Conservation (phyloP, 2,329 filamentous ascomycete genomes). For the Cladosporium sp. region DNA sequence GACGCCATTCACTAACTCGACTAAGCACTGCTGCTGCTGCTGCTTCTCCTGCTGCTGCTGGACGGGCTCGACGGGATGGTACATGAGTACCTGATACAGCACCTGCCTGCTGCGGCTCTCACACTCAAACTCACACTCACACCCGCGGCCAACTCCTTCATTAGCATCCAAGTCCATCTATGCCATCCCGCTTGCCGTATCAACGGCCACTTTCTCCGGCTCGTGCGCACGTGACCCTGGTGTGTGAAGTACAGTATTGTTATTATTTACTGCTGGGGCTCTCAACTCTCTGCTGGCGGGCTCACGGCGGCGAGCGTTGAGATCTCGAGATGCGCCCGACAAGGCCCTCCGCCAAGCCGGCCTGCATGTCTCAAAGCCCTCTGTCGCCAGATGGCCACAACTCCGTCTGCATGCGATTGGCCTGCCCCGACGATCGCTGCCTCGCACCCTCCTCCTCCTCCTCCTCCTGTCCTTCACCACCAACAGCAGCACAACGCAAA, state of each 20-base stretch:
- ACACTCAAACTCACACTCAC: no score
- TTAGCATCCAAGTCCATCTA: background rate
- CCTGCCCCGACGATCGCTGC: background rate
- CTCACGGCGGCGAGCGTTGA: background rate
- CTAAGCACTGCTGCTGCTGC: background rate
- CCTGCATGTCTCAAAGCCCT: conserved; percentile 16
- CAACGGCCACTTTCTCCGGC: background rate
- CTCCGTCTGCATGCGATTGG: conserved; percentile 9
- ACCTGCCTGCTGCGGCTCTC: background rate
- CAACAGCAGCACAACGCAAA: background rate
- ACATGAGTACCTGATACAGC: background rate
- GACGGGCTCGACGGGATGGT: background rate
- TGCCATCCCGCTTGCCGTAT: background rate
- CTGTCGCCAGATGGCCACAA: background rate
- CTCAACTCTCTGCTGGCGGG: background rate
- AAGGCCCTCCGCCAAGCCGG: background rate
- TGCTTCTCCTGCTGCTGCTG: background rate
- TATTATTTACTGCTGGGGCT: background rate
- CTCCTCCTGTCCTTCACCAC: background rate
- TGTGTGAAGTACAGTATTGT: background rate
- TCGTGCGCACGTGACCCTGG: background rate
- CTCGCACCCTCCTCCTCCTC: background rate
- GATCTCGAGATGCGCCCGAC: background rate
- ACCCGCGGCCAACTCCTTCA: no score
- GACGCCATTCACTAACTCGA: background rate